Base-by-base conservation (phyloP, 2,329 filamentous ascomycete species). In the Thielaviopsis populi region DNA sequence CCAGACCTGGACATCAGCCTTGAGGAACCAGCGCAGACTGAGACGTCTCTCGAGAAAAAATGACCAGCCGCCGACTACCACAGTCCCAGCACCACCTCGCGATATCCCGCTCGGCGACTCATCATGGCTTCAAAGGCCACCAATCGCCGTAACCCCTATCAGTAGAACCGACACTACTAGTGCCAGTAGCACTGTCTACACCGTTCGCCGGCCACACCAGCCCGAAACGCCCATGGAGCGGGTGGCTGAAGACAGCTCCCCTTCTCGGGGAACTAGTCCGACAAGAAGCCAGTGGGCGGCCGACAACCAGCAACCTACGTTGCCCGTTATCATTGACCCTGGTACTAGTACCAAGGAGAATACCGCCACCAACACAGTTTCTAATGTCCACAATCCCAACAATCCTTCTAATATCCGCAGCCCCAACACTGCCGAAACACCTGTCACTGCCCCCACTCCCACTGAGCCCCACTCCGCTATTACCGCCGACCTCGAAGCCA, bases 81-180 rank as follows among this genome's bases (percentile, higher is more conserved):
- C 48, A 2, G 59, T 64, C 63, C 69, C 66, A 59, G 67, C 69
- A 13, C 70, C 61, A 68, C 70, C 71, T 6, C 70, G 69, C 37
- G 75, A 79, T 63, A 66, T 79, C 13, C 79, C 79, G 42, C 80
- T 80, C 13, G 61, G 62, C 10, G 60, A 59, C 22, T 78, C 78
- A 0, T 69, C 79, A 11, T 80, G 80, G 84, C 77, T 83, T 65
- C 71, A 80, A 67, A 74, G 82, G n/a, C 82, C 82, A 48, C 73
- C 77, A 5, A 77, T 80, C 42, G 77, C 78, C 40, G 76, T 77
- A 1, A 84, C 82, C 0, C 82, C 83, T 0, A 71, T 83, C 53
- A 85, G 82, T 69, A 76, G 83, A 67, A 82, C 82, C 19, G 83
- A 86, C 66, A 85, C 83, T 1, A 78, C 81, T 19, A 85, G 83